Evolutionary conservation across 306 rosid species (phyloP).

Genomic region (Cicer bijugum): DNA sequence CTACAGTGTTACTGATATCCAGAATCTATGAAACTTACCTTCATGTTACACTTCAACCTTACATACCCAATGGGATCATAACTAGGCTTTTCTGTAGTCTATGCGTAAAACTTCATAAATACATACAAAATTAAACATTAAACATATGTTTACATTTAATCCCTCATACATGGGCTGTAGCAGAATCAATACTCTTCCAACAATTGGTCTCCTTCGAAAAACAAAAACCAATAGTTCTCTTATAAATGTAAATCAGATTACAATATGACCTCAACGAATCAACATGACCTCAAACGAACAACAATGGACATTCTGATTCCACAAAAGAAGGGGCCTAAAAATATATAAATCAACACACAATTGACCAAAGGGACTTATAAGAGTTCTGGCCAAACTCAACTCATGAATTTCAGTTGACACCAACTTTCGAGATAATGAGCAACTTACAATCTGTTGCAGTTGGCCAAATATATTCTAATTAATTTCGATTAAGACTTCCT

Average conservation of each 20-base stretch:
- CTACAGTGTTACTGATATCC: neutral
- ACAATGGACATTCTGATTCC: constrained; percentile 39
- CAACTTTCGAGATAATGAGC: constrained; percentile 44
- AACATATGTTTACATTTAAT: neutral
- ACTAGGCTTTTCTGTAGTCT: neutral
- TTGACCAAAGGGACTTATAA: constrained; percentile 34
- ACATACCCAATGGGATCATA: neutral
- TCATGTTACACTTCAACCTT: neutral
- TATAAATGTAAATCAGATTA: constrained; percentile 41
- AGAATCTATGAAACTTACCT: neutral
- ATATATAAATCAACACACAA: constrained; percentile 28
- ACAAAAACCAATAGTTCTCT: constrained; percentile 37
- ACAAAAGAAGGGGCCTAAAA: constrained; percentile 5
- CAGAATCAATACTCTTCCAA: constrained; percentile 36
- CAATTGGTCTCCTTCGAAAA: constrained; percentile 43
- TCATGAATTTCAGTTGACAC: constrained; percentile 40
- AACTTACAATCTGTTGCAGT: constrained; percentile 51
- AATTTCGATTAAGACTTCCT: constrained; percentile 36
- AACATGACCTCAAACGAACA: constrained; percentile 20
- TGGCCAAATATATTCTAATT: constrained; percentile 44
- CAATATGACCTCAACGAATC: constrained; percentile 28
- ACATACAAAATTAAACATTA: neutral
- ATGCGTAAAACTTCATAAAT: neutral
- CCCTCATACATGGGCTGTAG: constrained; percentile 11
- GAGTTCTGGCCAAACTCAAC: constrained; percentile 40